A percentile compares a stretch with the other conserved stretches of the same genome.
These are phyloP conservation scores for Tetradesmus obliquus DNA, from an alignment of 139 green algal genomes.

Conservation along the genomic window DNA sequence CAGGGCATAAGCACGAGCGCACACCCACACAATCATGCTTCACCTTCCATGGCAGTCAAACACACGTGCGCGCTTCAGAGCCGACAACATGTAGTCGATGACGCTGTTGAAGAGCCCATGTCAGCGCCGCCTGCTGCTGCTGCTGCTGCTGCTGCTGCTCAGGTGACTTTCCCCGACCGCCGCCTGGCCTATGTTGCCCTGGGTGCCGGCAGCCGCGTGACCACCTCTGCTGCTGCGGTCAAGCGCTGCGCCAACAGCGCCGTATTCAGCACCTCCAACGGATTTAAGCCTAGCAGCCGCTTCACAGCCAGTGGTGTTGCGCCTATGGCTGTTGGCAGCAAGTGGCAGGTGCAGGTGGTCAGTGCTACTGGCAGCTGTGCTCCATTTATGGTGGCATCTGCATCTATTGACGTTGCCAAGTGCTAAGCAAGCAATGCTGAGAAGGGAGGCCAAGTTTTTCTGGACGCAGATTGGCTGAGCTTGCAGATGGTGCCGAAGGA, in stretches of 20 bases:
- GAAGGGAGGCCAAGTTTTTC: too few relatives aligned
- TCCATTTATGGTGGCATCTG: not conserved
- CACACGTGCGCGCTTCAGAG: too few relatives aligned
- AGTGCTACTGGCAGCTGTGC: not conserved
- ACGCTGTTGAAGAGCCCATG: too few relatives aligned
- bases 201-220: not conserved
- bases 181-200: not conserved
- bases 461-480: too few relatives aligned
- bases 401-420: not conserved
- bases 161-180: not conserved
- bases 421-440: not conserved
- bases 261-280: not conserved
- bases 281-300: not conserved
- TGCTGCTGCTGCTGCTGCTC: not conserved
- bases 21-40: too few relatives aligned
- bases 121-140: not conserved
- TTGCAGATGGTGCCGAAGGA: too few relatives aligned
- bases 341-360: not conserved
- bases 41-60: too few relatives aligned
- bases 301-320: not conserved
- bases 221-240: not conserved
- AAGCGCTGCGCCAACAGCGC: not conserved
- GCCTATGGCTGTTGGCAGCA: not conserved
- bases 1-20: too few relatives aligned
- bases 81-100: too few relatives aligned